Percentiles rank a stretch among this genome's conserved stretches.
These are phyloP conservation scores for Trichoderma aggressivum DNA, from an alignment of 2,329 filamentous ascomycete species.

Conservation along the genomic window DNA sequence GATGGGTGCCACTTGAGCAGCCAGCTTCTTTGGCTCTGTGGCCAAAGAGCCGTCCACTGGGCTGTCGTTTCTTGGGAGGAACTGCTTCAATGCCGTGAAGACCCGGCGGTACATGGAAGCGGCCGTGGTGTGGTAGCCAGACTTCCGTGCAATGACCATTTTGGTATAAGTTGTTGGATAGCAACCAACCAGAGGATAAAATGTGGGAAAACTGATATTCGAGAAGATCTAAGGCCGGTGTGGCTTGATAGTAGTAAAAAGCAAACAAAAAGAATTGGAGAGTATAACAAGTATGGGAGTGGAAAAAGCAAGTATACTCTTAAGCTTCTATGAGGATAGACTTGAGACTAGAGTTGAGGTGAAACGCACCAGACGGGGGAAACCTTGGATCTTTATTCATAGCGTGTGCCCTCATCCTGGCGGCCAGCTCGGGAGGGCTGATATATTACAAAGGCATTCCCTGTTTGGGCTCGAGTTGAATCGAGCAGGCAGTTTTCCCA, in stretches of 20 bases:
- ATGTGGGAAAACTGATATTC: not conserved
- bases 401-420: not conserved
- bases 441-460: not conserved
- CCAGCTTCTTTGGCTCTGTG: not conserved
- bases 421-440: not conserved
- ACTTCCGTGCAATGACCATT: not conserved
- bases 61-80: not conserved
- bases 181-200: not conserved
- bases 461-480: not conserved
- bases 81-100: not conserved
- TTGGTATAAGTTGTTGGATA: not conserved
- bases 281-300: not conserved
- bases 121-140: not conserved
- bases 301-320: not conserved
- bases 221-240: not conserved
- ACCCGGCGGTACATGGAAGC: not conserved
- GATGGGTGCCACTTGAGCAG: not conserved
- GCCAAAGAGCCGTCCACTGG: not conserved
- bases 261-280: not conserved
- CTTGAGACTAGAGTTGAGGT: not conserved
- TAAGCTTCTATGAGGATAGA: constrained; percentile 4
- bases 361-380: constrained; percentile 4
- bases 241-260: not conserved
- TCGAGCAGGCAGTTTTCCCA: not conserved
- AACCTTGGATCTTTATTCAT: not conserved